A percentile compares a stretch with the other conserved stretches of the same genome.
Evolutionary conservation across 768 basidiomycete genomes (phyloP).

Genomic region (Hericium rajendrae): DNA sequence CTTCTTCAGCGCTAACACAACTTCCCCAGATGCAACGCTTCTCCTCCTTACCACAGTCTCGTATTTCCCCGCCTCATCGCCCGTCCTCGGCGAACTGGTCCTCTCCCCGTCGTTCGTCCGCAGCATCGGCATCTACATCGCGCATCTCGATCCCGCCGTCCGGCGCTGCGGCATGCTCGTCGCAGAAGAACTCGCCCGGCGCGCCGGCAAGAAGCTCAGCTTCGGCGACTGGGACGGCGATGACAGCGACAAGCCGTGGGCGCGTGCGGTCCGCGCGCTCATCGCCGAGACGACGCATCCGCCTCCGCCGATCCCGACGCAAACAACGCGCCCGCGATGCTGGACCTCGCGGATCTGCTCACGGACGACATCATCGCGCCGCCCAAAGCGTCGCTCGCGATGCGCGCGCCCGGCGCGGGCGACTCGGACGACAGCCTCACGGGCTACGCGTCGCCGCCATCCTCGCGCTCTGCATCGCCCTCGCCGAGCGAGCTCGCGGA

Average conservation of each 20-base stretch:
- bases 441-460: conserved; percentile 64
- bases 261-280: conserved; percentile 47
- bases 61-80: conserved; percentile 45
- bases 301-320: conserved; percentile 17
- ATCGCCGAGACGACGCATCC: conserved; percentile 44
- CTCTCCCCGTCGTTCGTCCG: conserved; percentile 54
- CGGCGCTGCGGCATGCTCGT: conserved; percentile 89
- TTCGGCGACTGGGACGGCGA: conserved; percentile 84
- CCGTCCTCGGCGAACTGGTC: conserved; percentile 35
- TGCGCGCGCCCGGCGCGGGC: conserved; percentile 24
- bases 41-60: conserved; percentile 59
- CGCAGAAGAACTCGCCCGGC: conserved; percentile 68
- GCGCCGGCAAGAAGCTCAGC: conserved; percentile 53
- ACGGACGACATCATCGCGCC: neutral
- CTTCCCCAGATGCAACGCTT: conserved; percentile 53
- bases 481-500: conserved; percentile 74
- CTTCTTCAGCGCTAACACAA: neutral
- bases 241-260: conserved; percentile 56
- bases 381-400: neutral
- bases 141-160: conserved; percentile 64
- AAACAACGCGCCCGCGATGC: neutral
- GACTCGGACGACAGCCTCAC: conserved; percentile 79
- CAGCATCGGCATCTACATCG: conserved; percentile 66
- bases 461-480: conserved; percentile 69
- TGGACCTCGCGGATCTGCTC: neutral